phyloP scores from a whole-genome alignment of 805 yeast species.

The Cyberlindnera amylophila region DNA sequence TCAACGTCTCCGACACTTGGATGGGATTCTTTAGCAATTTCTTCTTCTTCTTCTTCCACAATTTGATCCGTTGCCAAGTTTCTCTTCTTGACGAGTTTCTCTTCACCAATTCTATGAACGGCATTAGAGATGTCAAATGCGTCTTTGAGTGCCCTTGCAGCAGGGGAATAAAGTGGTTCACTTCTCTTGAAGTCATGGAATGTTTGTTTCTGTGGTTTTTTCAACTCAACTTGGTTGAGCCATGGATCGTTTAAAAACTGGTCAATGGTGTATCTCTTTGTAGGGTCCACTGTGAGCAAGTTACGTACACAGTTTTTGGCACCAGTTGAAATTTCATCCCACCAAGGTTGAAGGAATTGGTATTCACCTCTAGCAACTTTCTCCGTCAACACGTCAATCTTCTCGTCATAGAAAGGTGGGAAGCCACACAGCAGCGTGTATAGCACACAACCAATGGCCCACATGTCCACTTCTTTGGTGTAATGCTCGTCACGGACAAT shows the following conservation, averaged over 20 bases:
- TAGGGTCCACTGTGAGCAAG: conserved; percentile 67
- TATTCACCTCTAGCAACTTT: conserved; percentile 72
- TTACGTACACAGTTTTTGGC: conserved; percentile 67
- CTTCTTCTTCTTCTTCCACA: conserved; percentile 28
- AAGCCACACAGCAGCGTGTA: conserved; percentile 94
- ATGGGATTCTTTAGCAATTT: conserved; percentile 5
- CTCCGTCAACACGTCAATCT: conserved; percentile 60
- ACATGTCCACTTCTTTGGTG: conserved; percentile 94
- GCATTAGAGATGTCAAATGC: conserved; percentile 86
- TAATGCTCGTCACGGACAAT: conserved; percentile 91
- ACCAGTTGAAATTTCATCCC: conserved; percentile 74
- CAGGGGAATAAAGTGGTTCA: conserved; percentile 51
- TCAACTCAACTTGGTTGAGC: conserved; percentile 35
- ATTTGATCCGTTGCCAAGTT: conserved; percentile 10
- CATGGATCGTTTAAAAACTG: conserved; percentile 72
- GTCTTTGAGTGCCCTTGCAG: conserved; percentile 77
- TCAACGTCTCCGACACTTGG: conserved; percentile 18
- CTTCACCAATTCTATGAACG: conserved; percentile 55
- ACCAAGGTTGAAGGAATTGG: conserved; percentile 79
- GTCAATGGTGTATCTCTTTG: conserved; percentile 61
- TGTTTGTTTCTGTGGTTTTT: conserved; percentile 21
- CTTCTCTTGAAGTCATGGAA: conserved; percentile 24
- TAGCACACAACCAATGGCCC: conserved; percentile 97
- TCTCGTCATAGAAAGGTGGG: conserved; percentile 70
- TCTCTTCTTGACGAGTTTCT: conserved; percentile 17